Evolutionary conservation across 1,284 basidiomycete genomes (phyloP), one percentile per base, ranked within the genome.

Genomic region (Somion occarium): DNA sequence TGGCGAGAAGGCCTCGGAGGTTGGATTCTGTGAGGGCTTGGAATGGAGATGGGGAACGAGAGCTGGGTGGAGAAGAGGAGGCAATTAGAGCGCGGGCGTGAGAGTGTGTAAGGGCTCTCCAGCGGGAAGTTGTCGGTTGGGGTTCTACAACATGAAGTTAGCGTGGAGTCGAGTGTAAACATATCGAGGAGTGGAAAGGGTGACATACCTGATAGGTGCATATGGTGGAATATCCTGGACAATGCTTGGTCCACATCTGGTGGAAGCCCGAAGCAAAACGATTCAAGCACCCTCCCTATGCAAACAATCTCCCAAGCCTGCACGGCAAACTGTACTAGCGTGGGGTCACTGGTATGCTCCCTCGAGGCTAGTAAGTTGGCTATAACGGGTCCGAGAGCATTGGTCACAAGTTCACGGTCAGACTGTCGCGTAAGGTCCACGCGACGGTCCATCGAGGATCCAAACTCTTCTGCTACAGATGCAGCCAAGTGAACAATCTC

Each of bases 281-380:
- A 51, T 44, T 68, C 62, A 46, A 73, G 61, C 13, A 70, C 63
- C 47, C 63, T 59, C 37, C 63, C 59, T 43, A 69, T 64, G 49
- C 68, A 71, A 54, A 59, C 63, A 7, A 71, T 68, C 56, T 69
- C 61, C 70, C 70, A 72, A 13, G 69, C 68, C 56, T 73, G 71
- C 39, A 73, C 55, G 7, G 71, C 71, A 49, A 70, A 67, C 53
- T 71, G 70, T 7, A 73, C 65, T 22, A 72, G 57, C 20, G 66
- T 71, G 25, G 69, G 67, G 52, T 72, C 70, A 15, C 54, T 55
- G 9, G 61, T 60, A 38, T 69, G 68, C 49, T 68, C 62, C 24
- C 65, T 53, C 45, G 51, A 59, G 52, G 53, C 62, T 44, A 68
- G 61, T 42, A 66, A 56, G 44, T 62, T 58, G 43, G 60, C 55